Conservation (phyloP, 2,329 filamentous ascomycete species). For the Thielaviopsis musarum region DNA sequence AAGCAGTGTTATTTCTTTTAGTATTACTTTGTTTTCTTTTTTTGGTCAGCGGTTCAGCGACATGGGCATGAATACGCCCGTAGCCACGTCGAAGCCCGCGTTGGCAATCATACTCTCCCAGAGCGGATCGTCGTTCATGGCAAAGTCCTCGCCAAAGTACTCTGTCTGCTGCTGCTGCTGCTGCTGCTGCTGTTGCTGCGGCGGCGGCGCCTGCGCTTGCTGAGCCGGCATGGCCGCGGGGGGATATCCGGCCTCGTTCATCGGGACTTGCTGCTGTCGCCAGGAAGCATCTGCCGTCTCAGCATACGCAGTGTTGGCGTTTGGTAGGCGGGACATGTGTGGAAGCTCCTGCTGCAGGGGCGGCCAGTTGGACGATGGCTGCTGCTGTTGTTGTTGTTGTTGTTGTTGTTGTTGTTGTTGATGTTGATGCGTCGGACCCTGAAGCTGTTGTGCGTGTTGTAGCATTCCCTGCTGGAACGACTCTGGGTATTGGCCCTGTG, state of each 20-base stretch:
- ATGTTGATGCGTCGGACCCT: not conserved
- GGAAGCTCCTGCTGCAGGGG: conserved; percentile 4
- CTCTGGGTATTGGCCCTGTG: too few species aligned
- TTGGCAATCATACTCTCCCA: conserved; percentile 18
- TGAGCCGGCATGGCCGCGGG: not conserved
- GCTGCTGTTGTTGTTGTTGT: not conserved
- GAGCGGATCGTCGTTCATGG: conserved; percentile 15
- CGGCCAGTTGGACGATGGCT: not conserved
- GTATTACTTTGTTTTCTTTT: not conserved
- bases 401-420: not conserved
- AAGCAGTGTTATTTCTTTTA: not conserved
- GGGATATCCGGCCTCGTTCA: not conserved
- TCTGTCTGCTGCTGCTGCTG: conserved; percentile 3
- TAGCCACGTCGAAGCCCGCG: conserved; percentile 16
- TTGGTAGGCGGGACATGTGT: not conserved
- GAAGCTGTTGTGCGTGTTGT: too few species aligned
- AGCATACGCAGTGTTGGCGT: not conserved
- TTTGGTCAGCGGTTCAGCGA: not conserved
- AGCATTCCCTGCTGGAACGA: too few species aligned
- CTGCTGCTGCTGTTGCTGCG: not conserved
- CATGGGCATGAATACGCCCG: conserved; percentile 4
- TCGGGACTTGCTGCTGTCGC: not conserved
- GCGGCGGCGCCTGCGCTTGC: too few species aligned
- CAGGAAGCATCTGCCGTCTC: not conserved
- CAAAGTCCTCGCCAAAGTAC: conserved; percentile 7